Conservation (phyloP, 768 basidiomycete genomes). For the Pleurotus citrinopileatus region DNA sequence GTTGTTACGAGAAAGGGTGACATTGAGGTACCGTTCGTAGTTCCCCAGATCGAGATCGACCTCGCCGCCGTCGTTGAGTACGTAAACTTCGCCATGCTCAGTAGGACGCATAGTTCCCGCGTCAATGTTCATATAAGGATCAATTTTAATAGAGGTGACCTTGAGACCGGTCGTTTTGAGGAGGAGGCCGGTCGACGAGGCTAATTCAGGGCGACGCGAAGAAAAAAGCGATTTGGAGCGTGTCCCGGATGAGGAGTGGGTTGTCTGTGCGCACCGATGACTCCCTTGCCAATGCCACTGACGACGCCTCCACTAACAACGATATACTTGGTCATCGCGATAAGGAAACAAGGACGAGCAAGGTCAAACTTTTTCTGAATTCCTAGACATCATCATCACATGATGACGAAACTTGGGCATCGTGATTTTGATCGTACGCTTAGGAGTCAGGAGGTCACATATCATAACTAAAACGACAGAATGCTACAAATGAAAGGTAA, state of each 20-base stretch:
- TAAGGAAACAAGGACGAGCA: not conserved
- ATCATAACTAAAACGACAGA: not conserved
- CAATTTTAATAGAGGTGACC: conserved; percentile 99
- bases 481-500: not conserved
- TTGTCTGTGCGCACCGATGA: conserved; percentile 75
- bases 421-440: not conserved
- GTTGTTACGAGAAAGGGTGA: conserved; percentile 91
- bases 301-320: conserved; percentile 96
- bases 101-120: conserved; percentile 99
- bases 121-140: conserved; percentile 99
- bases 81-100: conserved; percentile 99
- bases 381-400: not conserved
- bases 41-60: conserved; percentile 98
- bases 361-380: not conserved
- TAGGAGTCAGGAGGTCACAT: not conserved
- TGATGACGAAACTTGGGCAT: not conserved
- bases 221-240: not conserved
- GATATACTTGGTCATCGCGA: conserved; percentile 90
- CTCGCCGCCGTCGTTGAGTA: conserved; percentile 97
- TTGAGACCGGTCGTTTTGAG: conserved; percentile 94
- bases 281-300: conserved; percentile 98
- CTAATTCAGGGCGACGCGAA: conserved; percentile 38
- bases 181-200: conserved; percentile 93
- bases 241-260: conserved; percentile 15
- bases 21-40: conserved; percentile 96